Base-by-base conservation (phyloP, 2,329 filamentous ascomycete genomes). In the Colletotrichum salicis region DNA sequence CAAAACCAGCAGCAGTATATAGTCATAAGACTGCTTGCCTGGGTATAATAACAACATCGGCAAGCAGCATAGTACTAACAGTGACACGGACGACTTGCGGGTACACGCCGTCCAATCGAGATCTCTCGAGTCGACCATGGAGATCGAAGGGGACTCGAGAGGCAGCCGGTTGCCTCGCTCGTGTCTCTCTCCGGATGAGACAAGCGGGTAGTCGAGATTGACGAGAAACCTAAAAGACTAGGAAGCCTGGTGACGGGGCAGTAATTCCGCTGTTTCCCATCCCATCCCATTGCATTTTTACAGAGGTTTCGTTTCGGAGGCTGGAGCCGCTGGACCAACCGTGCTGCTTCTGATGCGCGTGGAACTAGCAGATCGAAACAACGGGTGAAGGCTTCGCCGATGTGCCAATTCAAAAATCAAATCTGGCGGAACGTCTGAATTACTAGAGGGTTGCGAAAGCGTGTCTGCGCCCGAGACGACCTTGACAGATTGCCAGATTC, bases 291-390 rank as follows among this genome's bases (percentile, higher is more conserved):
- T 24, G 33, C 19, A 11, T 24, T 51, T 37, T 37, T 56, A 5
- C n/a, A 27, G 66, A 64, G 33, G 60, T 70, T 69, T 64, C 48
- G 69, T 71, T 69, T 71, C 65, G 59, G 31, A 41, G 55, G 64
- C 69, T 69, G 52, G 48, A 64, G 59, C 60, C 66, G 48, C 70
- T 61, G 55, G 29, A 48, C 65, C 33, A 60, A 69, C 59, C 70
- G 65, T 72, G 66, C 65, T 69, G 54, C 65, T 59, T 58, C 45
- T 64, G 70, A 55, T 45, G 66, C 58, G 65, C 55, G n/a, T 56
- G 55, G 35, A 37, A 48, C 41, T 31, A 45, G 48, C 60, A 45
- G 45, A 64, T 71, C 41, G 64, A 71, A 63, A 71, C 59, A 58
- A 45, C 64, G 59, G 64, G 45, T 60, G 61, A 60, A 62, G 55